These are phyloP conservation scores for Davidsoniella virescens DNA, from an alignment of 2,329 filamentous ascomycete species.

Conservation along the genomic window DNA sequence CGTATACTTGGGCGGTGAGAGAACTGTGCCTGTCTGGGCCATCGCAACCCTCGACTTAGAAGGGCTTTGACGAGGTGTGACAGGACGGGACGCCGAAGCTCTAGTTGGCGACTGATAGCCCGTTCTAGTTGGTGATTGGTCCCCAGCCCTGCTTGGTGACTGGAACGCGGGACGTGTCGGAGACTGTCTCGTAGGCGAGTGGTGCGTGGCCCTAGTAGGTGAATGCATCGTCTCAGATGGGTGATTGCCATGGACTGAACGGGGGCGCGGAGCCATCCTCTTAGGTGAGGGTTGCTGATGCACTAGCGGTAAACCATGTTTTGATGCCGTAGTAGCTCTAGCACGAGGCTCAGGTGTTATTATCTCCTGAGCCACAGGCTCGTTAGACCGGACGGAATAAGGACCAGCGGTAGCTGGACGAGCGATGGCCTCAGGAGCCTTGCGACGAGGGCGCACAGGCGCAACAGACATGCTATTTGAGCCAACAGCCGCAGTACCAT, in stretches of 20 bases:
- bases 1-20: slow-evolving; percentile 5
- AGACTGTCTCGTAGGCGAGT: slow-evolving; percentile 6
- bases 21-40: background rate
- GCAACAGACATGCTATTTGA: slow-evolving; percentile 46
- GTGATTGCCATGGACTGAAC: slow-evolving; percentile 9
- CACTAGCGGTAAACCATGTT: slow-evolving; percentile 15
- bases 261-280: slow-evolving; percentile 29
- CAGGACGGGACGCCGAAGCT: slow-evolving; percentile 3
- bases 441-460: slow-evolving; percentile 44
- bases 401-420: slow-evolving; percentile 49
- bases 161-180: slow-evolving; percentile 1
- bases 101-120: slow-evolving; percentile 6
- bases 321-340: slow-evolving; percentile 31
- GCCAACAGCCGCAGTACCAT: slow-evolving; percentile 28
- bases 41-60: slow-evolving; percentile 6
- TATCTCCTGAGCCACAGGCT: slow-evolving; percentile 23
- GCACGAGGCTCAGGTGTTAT: slow-evolving; percentile 22
- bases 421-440: slow-evolving; percentile 39
- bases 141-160: no score
- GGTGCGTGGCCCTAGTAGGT: background rate
- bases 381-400: slow-evolving; percentile 44
- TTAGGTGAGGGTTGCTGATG: slow-evolving; percentile 36
- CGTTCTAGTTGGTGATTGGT: slow-evolving; percentile 1
- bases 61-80: slow-evolving; percentile 9
- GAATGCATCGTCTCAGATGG: slow-evolving; percentile 9